phyloP scores from a whole-genome alignment of 1,284 basidiomycete genomes.

The Mycosarcoma mackinlayi region DNA sequence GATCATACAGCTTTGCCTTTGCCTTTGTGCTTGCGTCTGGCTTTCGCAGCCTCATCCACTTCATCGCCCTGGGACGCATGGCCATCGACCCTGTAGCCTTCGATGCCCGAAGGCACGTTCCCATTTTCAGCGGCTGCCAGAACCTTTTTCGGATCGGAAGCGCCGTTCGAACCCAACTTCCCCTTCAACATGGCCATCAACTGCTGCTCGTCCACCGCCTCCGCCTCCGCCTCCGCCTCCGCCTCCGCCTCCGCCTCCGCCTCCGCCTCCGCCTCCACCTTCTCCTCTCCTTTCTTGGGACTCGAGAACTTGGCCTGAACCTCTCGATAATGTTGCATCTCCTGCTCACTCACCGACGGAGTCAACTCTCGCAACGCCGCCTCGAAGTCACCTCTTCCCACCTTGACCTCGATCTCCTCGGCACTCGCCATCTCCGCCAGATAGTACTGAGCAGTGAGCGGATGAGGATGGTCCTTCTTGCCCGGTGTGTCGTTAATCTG shows the following conservation, averaged over 20 bases:
- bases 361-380: slow-evolving; percentile 80
- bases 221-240: background rate
- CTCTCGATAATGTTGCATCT: slow-evolving; percentile 86
- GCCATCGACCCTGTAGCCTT: background rate
- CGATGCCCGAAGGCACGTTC: background rate
- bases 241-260: background rate
- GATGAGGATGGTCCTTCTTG: slow-evolving; percentile 73
- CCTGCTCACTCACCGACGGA: slow-evolving; percentile 87
- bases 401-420: slow-evolving; percentile 80
- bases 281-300: slow-evolving; percentile 32
- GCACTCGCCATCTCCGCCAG: slow-evolving; percentile 83
- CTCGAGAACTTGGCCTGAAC: slow-evolving; percentile 78
- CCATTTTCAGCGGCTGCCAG: background rate
- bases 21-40: slow-evolving; percentile 21
- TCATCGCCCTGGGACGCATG: background rate
- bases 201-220: slow-evolving; percentile 11
- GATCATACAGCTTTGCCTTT: slow-evolving; percentile 24
- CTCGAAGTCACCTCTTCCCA: slow-evolving; percentile 80
- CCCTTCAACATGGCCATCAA: slow-evolving; percentile 15
- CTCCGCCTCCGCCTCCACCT: background rate
- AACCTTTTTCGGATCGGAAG: slow-evolving; percentile 10
- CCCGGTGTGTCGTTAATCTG: slow-evolving; percentile 61
- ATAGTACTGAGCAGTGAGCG: slow-evolving; percentile 91
- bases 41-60: slow-evolving; percentile 8
- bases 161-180: background rate